A percentile compares a stretch with the other conserved stretches of the same genome.
These are phyloP conservation scores for Dothistroma pini DNA, from an alignment of 2,329 filamentous ascomycete genomes.

Conservation along the genomic window DNA sequence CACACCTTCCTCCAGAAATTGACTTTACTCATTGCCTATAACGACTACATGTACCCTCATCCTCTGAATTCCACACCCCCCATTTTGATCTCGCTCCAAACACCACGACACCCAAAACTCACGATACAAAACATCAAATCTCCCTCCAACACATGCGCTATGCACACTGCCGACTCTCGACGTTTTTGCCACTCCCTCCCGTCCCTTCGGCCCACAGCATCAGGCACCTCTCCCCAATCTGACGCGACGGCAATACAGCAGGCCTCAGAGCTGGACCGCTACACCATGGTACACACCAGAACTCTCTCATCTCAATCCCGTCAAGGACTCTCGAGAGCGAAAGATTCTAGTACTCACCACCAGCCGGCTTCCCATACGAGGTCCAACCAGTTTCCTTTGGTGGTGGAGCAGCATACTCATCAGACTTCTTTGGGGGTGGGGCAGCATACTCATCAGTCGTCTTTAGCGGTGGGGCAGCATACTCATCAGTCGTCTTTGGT, in stretches of 20 bases:
- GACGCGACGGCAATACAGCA: not conserved
- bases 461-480: not conserved
- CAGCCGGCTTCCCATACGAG: too few species aligned
- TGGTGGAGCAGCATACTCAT: not conserved
- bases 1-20: too few species aligned
- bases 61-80: too few species aligned
- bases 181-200: not conserved
- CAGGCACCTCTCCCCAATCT: not conserved
- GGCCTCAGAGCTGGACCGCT: not conserved
- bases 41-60: too few species aligned
- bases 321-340: not conserved
- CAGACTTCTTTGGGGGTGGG: not conserved
- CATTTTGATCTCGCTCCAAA: too few species aligned
- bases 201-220: not conserved
- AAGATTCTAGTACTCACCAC: not conserved
- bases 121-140: too few species aligned
- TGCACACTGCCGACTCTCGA: not conserved
- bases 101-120: too few species aligned
- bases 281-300: not conserved
- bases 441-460: not conserved
- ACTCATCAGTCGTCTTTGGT: not conserved
- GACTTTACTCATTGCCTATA: too few species aligned
- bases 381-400: not conserved
- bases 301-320: not conserved
- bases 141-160: not conserved